Evolutionary conservation across 1,139 yeast genomes (phyloP).

Genomic region (Nakaseomyces nivariensis): DNA sequence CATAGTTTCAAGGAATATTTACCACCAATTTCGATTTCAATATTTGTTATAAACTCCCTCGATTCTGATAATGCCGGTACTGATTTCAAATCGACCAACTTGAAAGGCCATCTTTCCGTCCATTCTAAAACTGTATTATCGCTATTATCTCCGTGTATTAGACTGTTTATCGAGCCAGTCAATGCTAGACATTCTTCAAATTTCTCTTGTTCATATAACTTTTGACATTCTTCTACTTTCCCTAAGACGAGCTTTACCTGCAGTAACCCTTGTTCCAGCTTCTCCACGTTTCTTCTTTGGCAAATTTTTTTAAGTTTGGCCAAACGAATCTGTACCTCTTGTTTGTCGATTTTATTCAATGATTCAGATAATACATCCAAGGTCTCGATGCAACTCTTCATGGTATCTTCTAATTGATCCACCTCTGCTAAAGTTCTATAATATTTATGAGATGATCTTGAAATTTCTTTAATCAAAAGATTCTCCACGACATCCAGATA

Average conservation of each 20-base stretch:
- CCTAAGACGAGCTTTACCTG: slow-evolving; percentile 48
- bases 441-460: slow-evolving; percentile 74
- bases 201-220: slow-evolving; percentile 36
- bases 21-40: slow-evolving; percentile 55
- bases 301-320: slow-evolving; percentile 43
- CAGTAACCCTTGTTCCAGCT: slow-evolving; percentile 52
- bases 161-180: slow-evolving; percentile 45
- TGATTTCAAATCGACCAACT: slow-evolving; percentile 41
- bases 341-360: slow-evolving; percentile 37
- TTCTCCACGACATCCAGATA: slow-evolving; percentile 81
- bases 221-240: slow-evolving; percentile 44
- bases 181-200: slow-evolving; percentile 41
- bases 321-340: slow-evolving; percentile 45
- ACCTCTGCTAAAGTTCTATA: slow-evolving; percentile 78
- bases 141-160: slow-evolving; percentile 44
- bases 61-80: slow-evolving; percentile 52
- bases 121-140: slow-evolving; percentile 28
- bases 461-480: slow-evolving; percentile 69
- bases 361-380: slow-evolving; percentile 39
- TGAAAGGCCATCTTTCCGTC: slow-evolving; percentile 41
- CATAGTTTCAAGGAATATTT: slow-evolving; percentile 52
- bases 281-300: slow-evolving; percentile 50
- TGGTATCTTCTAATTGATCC: slow-evolving; percentile 45
- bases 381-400: slow-evolving; percentile 41
- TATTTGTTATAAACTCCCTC: slow-evolving; percentile 40